Conservation (phyloP, 1,284 basidiomycete species). For the Taiwanofungus camphoratus region DNA sequence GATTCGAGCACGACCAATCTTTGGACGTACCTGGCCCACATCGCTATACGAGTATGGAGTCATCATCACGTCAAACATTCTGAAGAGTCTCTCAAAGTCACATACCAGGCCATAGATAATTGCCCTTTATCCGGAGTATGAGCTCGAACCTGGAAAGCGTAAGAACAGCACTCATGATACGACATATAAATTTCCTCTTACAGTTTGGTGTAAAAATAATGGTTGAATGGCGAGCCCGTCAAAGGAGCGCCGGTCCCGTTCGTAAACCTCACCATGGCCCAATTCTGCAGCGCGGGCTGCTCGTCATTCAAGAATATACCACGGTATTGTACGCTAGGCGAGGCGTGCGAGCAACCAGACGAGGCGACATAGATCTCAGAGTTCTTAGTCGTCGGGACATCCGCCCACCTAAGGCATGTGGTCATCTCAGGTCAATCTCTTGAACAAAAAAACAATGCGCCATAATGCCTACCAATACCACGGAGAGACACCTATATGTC, state of each 20-base stretch:
- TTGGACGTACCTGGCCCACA: slow-evolving; percentile 37
- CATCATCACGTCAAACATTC: slow-evolving; percentile 5
- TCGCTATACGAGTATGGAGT: slow-evolving; percentile 26
- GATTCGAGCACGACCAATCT: neutral
- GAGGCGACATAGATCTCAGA: slow-evolving; percentile 43
- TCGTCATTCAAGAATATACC: slow-evolving; percentile 52
- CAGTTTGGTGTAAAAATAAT: slow-evolving; percentile 59
- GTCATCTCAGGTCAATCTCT: neutral
- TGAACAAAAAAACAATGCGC: neutral
- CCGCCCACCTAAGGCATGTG: slow-evolving; percentile 50
- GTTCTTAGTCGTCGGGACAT: slow-evolving; percentile 53
- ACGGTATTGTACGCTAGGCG: slow-evolving; percentile 67
- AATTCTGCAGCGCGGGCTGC: slow-evolving; percentile 36
- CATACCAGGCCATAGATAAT: slow-evolving; percentile 63
- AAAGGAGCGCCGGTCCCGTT: slow-evolving; percentile 51
- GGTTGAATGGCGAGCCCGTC: slow-evolving; percentile 54
- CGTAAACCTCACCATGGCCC: slow-evolving; percentile 62
- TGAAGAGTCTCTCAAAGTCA: slow-evolving; percentile 3
- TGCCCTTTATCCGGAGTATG: slow-evolving; percentile 61
- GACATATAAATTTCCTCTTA: slow-evolving; percentile 20
- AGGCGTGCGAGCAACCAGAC: slow-evolving; percentile 55
- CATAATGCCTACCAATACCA: slow-evolving; percentile 49
- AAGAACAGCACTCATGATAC: slow-evolving; percentile 1
- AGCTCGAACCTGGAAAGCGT: slow-evolving; percentile 48
- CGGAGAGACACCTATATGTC: slow-evolving; percentile 47